These are phyloP conservation scores for Mucor racemosus DNA, from an alignment of 371 early-diverging fungal species.

Conservation along the genomic window DNA sequence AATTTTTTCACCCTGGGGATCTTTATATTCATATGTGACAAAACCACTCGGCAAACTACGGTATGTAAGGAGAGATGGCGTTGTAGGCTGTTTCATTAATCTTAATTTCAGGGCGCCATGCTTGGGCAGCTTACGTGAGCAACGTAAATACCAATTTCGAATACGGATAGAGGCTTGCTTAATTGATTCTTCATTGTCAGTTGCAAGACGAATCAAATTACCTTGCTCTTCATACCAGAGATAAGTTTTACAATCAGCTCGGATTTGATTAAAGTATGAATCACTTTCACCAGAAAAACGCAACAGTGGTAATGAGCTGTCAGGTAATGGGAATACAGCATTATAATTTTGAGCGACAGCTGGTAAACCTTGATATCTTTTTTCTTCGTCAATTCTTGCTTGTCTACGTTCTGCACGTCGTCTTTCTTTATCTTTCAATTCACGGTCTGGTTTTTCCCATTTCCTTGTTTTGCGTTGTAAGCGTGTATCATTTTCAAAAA, in stretches of 20 bases:
- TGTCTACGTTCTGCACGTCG: constrained; percentile 34
- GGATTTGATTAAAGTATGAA: constrained; percentile 37
- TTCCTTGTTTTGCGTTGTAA: constrained; percentile 37
- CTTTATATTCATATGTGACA: constrained; percentile 18
- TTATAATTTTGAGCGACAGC: constrained; percentile 26
- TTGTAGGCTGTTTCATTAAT: constrained; percentile 38
- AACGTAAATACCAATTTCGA: constrained; percentile 48
- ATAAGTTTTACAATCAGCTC: constrained; percentile 43
- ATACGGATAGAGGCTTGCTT: constrained; percentile 33
- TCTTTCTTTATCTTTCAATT: constrained; percentile 41
- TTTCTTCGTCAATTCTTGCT: constrained; percentile 31
- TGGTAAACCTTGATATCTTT: constrained; percentile 37
- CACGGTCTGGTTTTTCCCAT: constrained; percentile 50
- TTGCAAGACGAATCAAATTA: constrained; percentile 20
- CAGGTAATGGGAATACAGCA: constrained; percentile 35
- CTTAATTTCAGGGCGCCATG: constrained; percentile 17
- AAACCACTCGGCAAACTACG: constrained; percentile 30
- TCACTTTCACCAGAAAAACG: constrained; percentile 41
- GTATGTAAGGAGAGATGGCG: constrained; percentile 21
- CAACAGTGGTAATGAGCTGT: constrained; percentile 22
- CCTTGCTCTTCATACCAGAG: constrained; percentile 33
- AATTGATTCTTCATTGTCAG: constrained; percentile 29
- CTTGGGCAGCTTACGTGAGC: constrained; percentile 21
- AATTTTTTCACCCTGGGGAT: constrained; percentile 11
- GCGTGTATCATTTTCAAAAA: constrained; percentile 12